Evolutionary conservation across 345 rosid species (phyloP).

Genomic region (Eucalyptus polyanthemos): DNA sequence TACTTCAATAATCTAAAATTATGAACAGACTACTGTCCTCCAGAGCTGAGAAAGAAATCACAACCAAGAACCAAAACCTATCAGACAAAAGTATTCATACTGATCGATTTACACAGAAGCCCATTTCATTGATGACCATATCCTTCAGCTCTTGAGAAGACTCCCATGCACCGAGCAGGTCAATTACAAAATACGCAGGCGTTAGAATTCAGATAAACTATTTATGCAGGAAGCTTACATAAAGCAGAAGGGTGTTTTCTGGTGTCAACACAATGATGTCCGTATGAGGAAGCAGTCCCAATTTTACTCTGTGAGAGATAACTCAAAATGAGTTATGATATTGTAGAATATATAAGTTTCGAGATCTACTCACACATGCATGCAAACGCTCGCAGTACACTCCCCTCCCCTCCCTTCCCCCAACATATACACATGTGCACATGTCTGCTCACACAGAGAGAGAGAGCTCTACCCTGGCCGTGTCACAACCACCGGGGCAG

Average conservation of each 20-base stretch:
- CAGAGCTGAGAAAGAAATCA: background rate
- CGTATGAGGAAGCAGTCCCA: constrained; percentile 49
- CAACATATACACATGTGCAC: background rate
- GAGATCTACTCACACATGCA: background rate
- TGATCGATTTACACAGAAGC: background rate
- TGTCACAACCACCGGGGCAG: constrained; percentile 77
- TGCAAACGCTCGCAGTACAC: background rate
- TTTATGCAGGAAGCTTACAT: constrained; percentile 41
- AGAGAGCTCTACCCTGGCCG: constrained; percentile 52
- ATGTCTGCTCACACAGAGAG: background rate
- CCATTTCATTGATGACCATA: background rate
- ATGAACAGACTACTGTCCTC: background rate
- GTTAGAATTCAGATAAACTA: background rate
- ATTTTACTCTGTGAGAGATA: constrained; percentile 41
- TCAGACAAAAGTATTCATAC: background rate
- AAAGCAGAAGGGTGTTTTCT: constrained; percentile 63
- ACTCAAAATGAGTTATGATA: background rate
- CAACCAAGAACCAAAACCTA: background rate
- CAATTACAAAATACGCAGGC: background rate
- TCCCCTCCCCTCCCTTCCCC: background rate
- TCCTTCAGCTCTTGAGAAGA: background rate
- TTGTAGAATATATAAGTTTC: background rate
- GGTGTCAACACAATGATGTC: constrained; percentile 80
- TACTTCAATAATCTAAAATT: background rate
- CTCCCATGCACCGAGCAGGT: background rate